A percentile compares a stretch with the other conserved stretches of the same genome.
phyloP scores from a whole-genome alignment of 2,329 filamentous ascomycete genomes.

The Colletotrichum tropicicola region DNA sequence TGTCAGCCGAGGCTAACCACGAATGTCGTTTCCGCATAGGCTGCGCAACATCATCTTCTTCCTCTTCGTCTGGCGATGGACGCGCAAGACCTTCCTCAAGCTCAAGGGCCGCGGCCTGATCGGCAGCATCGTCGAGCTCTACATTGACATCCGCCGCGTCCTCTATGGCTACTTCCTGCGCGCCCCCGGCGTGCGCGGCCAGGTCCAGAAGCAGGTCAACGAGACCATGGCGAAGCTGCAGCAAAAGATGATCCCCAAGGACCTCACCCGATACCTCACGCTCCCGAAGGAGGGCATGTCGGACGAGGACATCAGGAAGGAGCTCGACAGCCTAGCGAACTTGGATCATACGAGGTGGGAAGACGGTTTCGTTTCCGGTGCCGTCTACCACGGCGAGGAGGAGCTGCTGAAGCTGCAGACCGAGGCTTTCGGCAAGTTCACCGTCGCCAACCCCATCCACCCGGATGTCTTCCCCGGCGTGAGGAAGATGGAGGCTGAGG shows the following conservation, averaged over 20 bases:
- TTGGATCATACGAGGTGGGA: constrained; percentile 98
- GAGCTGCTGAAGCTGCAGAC: constrained; percentile 85
- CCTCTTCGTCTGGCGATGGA: constrained; percentile 86
- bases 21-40: constrained; percentile 49
- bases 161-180: constrained; percentile 88
- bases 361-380: constrained; percentile 91
- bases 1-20: constrained; percentile 13
- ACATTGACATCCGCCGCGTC: constrained; percentile 74
- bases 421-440: constrained; percentile 93
- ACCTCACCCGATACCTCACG: constrained; percentile 75
- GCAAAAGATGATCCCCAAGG: constrained; percentile 80
- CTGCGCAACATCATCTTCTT: constrained; percentile 89
- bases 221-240: constrained; percentile 85
- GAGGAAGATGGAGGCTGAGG: constrained; percentile 98
- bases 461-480: constrained; percentile 98
- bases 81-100: constrained; percentile 82
- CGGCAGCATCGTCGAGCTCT: constrained; percentile 80
- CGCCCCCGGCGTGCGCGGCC: constrained; percentile 84
- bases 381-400: constrained; percentile 94
- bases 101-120: constrained; percentile 88
- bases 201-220: constrained; percentile 85
- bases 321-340: constrained; percentile 79
- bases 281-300: constrained; percentile 88
- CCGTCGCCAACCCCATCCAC: constrained; percentile 95
- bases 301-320: constrained; percentile 79